phyloP scores from a whole-genome alignment of 352 stramenopile genomes.

The Pythium apleroticum region DNA sequence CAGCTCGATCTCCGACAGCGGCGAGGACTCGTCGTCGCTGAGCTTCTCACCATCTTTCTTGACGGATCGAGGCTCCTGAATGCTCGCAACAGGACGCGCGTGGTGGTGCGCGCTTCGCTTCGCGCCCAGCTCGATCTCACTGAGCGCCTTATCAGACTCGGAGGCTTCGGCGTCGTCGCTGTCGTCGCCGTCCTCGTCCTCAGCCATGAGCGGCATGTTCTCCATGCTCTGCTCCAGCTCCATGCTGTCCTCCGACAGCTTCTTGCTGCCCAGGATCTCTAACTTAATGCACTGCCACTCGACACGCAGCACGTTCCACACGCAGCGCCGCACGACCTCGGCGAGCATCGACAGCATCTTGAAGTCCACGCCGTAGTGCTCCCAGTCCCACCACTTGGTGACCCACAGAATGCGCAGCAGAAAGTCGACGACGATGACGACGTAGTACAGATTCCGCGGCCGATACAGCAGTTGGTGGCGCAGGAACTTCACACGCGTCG shows the following conservation, averaged over 20 bases:
- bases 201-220: conserved; percentile 48
- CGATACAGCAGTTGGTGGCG: conserved; percentile 69
- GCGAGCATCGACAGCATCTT: conserved; percentile 88
- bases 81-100: background rate
- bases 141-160: background rate
- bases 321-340: conserved; percentile 89
- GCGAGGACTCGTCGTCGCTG: conserved; percentile 11
- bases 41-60: conserved; percentile 12
- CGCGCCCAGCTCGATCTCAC: background rate
- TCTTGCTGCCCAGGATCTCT: conserved; percentile 59
- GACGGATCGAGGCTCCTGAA: background rate
- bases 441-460: conserved; percentile 86
- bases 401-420: conserved; percentile 95
- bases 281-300: conserved; percentile 92
- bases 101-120: background rate
- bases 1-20: background rate
- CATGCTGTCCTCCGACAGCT: conserved; percentile 46
- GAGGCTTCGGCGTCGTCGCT: conserved; percentile 9
- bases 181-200: conserved; percentile 37
- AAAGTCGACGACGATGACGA: conserved; percentile 91
- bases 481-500: conserved; percentile 42
- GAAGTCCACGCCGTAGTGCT: conserved; percentile 72
- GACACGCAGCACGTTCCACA: conserved; percentile 94
- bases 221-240: conserved; percentile 51
- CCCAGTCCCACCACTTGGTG: conserved; percentile 84